Evolutionary conservation across 129 eudicot genomes (phyloP).

Genomic region (Escallonia rubra): DNA sequence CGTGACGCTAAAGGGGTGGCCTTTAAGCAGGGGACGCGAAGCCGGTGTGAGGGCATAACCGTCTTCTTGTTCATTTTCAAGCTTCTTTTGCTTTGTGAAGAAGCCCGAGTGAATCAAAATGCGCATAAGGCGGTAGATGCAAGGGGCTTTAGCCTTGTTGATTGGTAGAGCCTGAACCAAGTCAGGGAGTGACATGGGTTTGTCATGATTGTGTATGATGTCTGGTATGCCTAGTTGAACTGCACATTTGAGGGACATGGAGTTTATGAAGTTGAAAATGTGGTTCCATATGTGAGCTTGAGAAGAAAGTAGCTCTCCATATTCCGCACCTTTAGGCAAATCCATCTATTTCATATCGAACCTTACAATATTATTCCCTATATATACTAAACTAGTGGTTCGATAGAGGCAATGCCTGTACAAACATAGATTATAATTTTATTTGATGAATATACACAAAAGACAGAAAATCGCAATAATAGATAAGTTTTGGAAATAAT

Average conservation of each 20-base stretch:
- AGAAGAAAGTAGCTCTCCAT: conserved; percentile 30
- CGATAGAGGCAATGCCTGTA: no score
- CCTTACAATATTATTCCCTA: no score
- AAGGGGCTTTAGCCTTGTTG: conserved; percentile 21
- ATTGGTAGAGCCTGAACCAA: conserved; percentile 28
- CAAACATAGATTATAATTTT: no score
- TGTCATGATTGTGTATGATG: conserved; percentile 35
- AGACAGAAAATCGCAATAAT: no score
- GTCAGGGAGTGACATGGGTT: conserved; percentile 39
- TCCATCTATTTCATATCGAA: not conserved
- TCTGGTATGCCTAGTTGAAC: conserved; percentile 47
- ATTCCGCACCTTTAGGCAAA: conserved; percentile 1
- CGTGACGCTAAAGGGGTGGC: conserved; percentile 9
- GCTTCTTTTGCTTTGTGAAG: conserved; percentile 8
- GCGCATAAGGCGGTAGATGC: conserved; percentile 41
- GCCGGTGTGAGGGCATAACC: conserved; percentile 35
- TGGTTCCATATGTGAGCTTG: conserved; percentile 61
- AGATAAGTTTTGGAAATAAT: no score
- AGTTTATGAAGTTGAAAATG: conserved; percentile 33
- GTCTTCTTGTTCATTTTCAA: conserved; percentile 11
- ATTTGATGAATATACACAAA: no score
- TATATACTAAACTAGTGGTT: no score
- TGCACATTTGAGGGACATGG: conserved; percentile 59
- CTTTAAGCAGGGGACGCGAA: conserved; percentile 36
- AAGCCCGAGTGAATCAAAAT: conserved; percentile 38